phyloP scores from a whole-genome alignment of 148 eudicot genomes.

The Pouteria glomerata region DNA sequence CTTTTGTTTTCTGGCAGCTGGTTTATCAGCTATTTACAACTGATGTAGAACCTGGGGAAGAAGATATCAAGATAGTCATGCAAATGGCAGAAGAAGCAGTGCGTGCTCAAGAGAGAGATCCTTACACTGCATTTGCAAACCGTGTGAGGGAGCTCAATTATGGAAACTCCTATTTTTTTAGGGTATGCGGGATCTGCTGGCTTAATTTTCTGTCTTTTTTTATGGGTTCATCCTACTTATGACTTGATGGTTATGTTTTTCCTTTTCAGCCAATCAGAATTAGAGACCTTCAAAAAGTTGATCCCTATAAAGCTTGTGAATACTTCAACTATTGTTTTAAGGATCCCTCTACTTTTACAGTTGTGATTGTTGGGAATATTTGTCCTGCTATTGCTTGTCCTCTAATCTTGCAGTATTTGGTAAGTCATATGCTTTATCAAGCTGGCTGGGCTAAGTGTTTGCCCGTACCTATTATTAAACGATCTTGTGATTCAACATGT shows the following conservation, averaged over 20 bases:
- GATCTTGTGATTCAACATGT: slow-evolving; percentile 16
- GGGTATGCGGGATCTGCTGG: slow-evolving; percentile 36
- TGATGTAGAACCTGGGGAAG: slow-evolving; percentile 66
- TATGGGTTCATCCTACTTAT: not conserved
- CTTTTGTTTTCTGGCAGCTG: slow-evolving; percentile 43
- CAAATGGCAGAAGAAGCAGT: slow-evolving; percentile 93
- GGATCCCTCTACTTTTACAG: slow-evolving; percentile 77
- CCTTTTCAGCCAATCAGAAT: slow-evolving; percentile 60
- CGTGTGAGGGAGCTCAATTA: slow-evolving; percentile 91
- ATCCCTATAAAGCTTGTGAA: slow-evolving; percentile 76
- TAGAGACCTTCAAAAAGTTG: slow-evolving; percentile 53
- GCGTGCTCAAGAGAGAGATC: slow-evolving; percentile 95
- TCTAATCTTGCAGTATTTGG: slow-evolving; percentile 70
- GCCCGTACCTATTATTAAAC: not conserved
- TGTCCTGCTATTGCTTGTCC: slow-evolving; percentile 59
- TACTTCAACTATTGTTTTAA: slow-evolving; percentile 66
- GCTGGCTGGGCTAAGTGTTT: not conserved
- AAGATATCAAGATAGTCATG: slow-evolving; percentile 83
- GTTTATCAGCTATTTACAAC: slow-evolving; percentile 82
- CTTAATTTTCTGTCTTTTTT: slow-evolving; percentile 4
- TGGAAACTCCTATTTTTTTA: slow-evolving; percentile 76
- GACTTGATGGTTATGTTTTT: slow-evolving; percentile 13
- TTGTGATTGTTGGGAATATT: slow-evolving; percentile 75
- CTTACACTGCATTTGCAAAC: slow-evolving; percentile 75
- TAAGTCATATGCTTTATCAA: slow-evolving; percentile 23